phyloP scores from a whole-genome alignment of 331 rosid species.

The Erythrophleum ivorense region DNA sequence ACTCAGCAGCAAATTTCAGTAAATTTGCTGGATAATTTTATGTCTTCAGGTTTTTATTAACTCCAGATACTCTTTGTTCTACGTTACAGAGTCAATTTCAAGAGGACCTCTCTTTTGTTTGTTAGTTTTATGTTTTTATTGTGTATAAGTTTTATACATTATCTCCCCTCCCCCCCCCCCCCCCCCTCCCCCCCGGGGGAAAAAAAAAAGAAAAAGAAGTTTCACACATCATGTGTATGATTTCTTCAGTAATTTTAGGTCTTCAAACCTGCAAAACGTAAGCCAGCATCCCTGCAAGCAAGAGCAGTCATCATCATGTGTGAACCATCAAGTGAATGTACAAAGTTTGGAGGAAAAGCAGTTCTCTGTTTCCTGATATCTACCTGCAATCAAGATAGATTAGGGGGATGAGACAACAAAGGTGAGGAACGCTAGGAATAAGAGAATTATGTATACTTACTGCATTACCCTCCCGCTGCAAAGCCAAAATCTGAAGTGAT shows the following conservation, averaged over 20 bases:
- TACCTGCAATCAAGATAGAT: conserved; percentile 51
- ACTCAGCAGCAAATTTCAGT: no score
- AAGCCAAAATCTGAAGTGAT: conserved; percentile 82
- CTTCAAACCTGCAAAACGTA: conserved; percentile 83
- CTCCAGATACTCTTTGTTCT: no score
- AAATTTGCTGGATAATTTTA: no score
- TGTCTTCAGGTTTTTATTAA: no score
- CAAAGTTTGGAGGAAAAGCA: conserved; percentile 90
- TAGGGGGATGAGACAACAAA: conserved; percentile 13
- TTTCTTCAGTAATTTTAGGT: background rate
- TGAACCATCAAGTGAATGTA: conserved; percentile 83
- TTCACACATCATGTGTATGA: conserved; percentile 11
- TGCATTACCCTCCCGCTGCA: conserved; percentile 68
- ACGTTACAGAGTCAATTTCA: no score
- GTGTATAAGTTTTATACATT: no score
- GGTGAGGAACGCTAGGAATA: conserved; percentile 7
- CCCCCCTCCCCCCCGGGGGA: no score
- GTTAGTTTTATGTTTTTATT: no score
- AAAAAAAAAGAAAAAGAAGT: background rate
- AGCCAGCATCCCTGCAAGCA: conserved; percentile 80
- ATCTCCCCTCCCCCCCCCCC: no score
- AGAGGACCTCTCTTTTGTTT: no score
- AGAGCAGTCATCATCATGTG: conserved; percentile 97
- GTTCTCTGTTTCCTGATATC: conserved; percentile 78
- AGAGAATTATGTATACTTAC: conserved; percentile 49